Conservation (phyloP, 2,329 filamentous ascomycete species). For the Plenodomus biglobosus region DNA sequence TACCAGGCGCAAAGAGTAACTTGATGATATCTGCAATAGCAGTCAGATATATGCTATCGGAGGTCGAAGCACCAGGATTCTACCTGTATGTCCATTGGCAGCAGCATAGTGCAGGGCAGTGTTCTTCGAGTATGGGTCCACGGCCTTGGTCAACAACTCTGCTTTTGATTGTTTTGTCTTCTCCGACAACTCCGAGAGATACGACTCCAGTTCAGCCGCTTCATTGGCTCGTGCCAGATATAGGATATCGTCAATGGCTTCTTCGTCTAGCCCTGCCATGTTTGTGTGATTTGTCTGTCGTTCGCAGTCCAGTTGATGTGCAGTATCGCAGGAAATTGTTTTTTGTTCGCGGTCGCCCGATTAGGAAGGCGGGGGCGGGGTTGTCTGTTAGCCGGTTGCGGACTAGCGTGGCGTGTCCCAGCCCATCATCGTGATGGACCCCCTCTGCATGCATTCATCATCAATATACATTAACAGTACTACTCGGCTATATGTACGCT, state of each 20-base stretch:
- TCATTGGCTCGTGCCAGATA: constrained; percentile 84
- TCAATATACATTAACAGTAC: constrained; percentile 5
- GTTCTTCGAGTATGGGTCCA: constrained; percentile 75
- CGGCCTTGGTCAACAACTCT: constrained; percentile 65
- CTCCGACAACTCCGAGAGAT: constrained; percentile 61
- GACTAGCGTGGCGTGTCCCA: constrained; percentile 3
- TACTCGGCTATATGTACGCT: constrained; percentile 6
- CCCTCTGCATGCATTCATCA: constrained; percentile 2
- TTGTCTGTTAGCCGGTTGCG: constrained; percentile 4
- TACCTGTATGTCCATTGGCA: constrained; percentile 84
- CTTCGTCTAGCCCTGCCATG: constrained; percentile 53
- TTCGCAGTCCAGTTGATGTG: background rate
- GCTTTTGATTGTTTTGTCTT: constrained; percentile 64
- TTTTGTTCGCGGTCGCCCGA: constrained; percentile 14
- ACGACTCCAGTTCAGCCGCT: constrained; percentile 63
- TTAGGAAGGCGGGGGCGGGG: constrained; percentile 23
- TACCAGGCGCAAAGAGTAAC: constrained; percentile 43
- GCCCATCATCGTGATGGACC: background rate
- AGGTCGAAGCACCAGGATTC: background rate
- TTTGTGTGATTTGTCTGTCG: constrained; percentile 2
- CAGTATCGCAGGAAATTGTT: constrained; percentile 8
- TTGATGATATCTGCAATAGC: constrained; percentile 36
- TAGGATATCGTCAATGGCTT: constrained; percentile 87
- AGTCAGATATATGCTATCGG: constrained; percentile 21
- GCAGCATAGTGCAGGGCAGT: constrained; percentile 85